Percentiles rank a stretch among this genome's conserved stretches.
phyloP scores from a whole-genome alignment of 2,329 filamentous ascomycete genomes.

The Cercospora brassicicola region DNA sequence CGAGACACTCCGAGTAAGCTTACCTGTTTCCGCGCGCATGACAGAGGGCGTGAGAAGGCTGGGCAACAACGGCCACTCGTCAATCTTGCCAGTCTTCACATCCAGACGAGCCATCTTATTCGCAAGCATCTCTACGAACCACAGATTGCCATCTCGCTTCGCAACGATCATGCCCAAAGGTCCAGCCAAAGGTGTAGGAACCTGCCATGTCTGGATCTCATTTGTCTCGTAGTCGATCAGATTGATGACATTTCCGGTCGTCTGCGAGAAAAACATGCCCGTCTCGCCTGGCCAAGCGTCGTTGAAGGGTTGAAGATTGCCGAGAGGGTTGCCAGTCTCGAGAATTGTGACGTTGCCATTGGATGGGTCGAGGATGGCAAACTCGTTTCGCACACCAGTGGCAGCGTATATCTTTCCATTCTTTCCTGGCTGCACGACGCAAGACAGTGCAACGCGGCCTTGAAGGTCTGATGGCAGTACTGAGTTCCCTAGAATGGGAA shows the following conservation, averaged over 20 bases:
- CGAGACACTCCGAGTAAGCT: too few relatives aligned
- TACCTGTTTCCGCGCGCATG: conserved; percentile 19
- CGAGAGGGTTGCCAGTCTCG: conserved; percentile 24
- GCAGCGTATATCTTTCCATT: conserved; percentile 29
- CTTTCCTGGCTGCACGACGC: conserved; percentile 28
- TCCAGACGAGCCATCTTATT: conserved; percentile 30
- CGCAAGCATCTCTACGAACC: conserved; percentile 30
- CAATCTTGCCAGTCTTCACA: conserved; percentile 17
- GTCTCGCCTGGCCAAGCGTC: conserved; percentile 29
- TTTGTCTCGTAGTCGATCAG: conserved; percentile 29
- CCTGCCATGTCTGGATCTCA: conserved; percentile 22
- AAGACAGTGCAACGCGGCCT: conserved; percentile 22
- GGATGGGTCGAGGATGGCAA: conserved; percentile 23
- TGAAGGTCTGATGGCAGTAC: conserved; percentile 24
- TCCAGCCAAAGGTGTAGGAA: conserved; percentile 26
- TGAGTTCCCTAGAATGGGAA: conserved; percentile 19
- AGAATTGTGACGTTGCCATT: conserved; percentile 24
- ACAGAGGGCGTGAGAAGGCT: conserved; percentile 25
- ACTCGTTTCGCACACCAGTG: conserved; percentile 27
- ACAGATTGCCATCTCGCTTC: conserved; percentile 23
- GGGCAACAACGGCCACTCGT: conserved; percentile 25
- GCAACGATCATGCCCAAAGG: conserved; percentile 27
- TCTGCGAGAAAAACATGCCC: conserved; percentile 30
- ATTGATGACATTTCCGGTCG: conserved; percentile 27
- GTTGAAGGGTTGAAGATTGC: conserved; percentile 30